Evolutionary conservation across 192 early-diverging fungal genomes (phyloP).

Genomic region (Backusella morwellensis): DNA sequence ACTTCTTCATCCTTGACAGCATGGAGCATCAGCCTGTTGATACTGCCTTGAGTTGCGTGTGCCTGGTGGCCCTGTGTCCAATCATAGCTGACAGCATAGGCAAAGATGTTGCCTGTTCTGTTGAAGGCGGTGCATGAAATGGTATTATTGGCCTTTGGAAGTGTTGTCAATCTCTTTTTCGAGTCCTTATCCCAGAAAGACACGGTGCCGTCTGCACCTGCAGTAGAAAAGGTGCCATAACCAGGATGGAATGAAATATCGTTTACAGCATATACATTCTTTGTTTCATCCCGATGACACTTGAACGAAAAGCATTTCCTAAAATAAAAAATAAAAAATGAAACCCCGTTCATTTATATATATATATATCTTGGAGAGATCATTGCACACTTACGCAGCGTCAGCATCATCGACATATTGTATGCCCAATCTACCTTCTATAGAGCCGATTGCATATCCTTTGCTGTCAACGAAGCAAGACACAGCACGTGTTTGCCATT

Average conservation of each 20-base stretch:
- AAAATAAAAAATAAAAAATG: neutral
- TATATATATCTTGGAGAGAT: neutral
- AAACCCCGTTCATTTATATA: neutral
- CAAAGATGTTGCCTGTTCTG: slow-evolving; percentile 84
- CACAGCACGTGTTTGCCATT: slow-evolving; percentile 83
- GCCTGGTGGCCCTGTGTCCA: slow-evolving; percentile 47
- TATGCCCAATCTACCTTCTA: slow-evolving; percentile 93
- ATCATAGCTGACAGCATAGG: slow-evolving; percentile 91
- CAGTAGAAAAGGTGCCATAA: slow-evolving; percentile 87
- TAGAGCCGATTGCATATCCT: slow-evolving; percentile 90
- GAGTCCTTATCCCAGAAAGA: slow-evolving; percentile 95
- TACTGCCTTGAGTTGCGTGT: slow-evolving; percentile 63
- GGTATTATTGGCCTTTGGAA: slow-evolving; percentile 63
- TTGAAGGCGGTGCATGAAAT: slow-evolving; percentile 74
- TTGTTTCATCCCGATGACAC: slow-evolving; percentile 81
- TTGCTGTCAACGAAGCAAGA: slow-evolving; percentile 74
- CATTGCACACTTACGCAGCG: slow-evolving; percentile 8
- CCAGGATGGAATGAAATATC: slow-evolving; percentile 74
- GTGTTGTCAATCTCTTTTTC: slow-evolving; percentile 76
- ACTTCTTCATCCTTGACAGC: slow-evolving; percentile 75
- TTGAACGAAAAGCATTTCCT: slow-evolving; percentile 88
- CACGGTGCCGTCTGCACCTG: slow-evolving; percentile 82
- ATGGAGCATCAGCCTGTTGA: slow-evolving; percentile 56
- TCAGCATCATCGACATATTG: slow-evolving; percentile 89
- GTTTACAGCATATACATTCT: slow-evolving; percentile 66